Conservation (phyloP, 2,329 filamentous ascomycete species). For the Xylaria multiplex region DNA sequence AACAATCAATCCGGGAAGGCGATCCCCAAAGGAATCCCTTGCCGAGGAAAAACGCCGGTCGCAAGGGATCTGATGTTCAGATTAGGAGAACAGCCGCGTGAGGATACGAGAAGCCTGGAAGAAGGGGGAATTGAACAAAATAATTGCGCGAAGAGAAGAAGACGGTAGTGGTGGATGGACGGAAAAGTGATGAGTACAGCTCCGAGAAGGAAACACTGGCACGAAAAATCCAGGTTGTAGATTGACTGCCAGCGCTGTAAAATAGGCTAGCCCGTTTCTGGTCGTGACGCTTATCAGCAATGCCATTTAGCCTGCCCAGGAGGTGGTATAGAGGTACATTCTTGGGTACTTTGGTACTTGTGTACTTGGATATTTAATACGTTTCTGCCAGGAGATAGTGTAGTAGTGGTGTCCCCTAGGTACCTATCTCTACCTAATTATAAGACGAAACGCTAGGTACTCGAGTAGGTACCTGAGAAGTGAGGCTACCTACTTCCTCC, state of each 20-base stretch:
- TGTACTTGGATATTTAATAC: no score
- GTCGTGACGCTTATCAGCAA: constrained; percentile 30
- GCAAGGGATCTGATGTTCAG: background rate
- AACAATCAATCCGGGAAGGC: constrained; percentile 32
- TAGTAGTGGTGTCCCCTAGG: no score
- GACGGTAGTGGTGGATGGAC: constrained; percentile 20
- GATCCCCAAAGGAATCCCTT: constrained; percentile 38
- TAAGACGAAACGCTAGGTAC: background rate
- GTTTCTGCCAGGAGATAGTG: no score
- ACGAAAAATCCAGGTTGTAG: constrained; percentile 41
- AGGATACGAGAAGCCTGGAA: constrained; percentile 11
- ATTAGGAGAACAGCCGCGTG: constrained; percentile 7
- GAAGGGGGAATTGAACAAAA: constrained; percentile 26
- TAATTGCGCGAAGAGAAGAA: constrained; percentile 19
- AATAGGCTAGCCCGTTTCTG: constrained; percentile 32
- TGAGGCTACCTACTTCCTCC: background rate
- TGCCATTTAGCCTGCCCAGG: constrained; percentile 17
- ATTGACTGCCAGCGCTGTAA: constrained; percentile 21
- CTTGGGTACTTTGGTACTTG: no score
- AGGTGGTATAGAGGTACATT: background rate
- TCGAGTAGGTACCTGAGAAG: background rate
- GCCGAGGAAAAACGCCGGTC: constrained; percentile 28
- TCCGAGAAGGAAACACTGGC: constrained; percentile 36
- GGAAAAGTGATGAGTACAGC: constrained; percentile 31
- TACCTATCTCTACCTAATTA: no score